These are phyloP conservation scores for Sporothrix euskadiensis DNA, from an alignment of 2,329 filamentous ascomycete species.

Conservation along the genomic window DNA sequence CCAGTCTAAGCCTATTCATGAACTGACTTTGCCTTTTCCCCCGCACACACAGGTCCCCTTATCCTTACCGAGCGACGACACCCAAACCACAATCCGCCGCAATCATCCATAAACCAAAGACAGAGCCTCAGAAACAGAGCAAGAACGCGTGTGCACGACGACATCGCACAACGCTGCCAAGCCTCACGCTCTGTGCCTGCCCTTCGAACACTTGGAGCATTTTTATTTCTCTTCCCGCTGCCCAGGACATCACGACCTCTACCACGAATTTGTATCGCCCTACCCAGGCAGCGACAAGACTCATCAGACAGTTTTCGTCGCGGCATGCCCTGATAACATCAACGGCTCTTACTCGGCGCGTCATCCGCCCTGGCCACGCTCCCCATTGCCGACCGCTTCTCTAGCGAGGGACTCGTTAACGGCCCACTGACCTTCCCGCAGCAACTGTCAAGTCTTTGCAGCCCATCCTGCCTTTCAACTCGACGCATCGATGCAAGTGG, in stretches of 20 bases:
- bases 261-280: not conserved
- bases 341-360: not conserved
- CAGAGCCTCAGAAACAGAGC: not conserved
- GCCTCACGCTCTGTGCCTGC: not conserved
- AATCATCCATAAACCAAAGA: not conserved
- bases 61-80: not conserved
- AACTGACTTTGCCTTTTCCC: constrained; percentile 22
- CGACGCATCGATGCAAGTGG: constrained; percentile 32
- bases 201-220: not conserved
- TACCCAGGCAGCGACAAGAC: not conserved
- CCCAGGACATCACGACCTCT: not conserved
- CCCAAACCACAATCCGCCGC: not conserved
- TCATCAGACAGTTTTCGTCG: not conserved
- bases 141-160: not conserved
- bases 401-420: constrained; percentile 7
- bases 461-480: not conserved
- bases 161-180: not conserved
- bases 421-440: constrained; percentile 24
- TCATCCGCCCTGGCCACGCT: not conserved
- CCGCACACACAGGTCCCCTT: not conserved
- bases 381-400: not conserved
- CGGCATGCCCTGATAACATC: not conserved
- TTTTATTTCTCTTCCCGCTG: not conserved
- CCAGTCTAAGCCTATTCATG: not conserved
- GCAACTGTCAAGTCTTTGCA: not conserved